phyloP scores from a whole-genome alignment of 371 early-diverging fungal species.

The Lichtheimia ramosa region DNA sequence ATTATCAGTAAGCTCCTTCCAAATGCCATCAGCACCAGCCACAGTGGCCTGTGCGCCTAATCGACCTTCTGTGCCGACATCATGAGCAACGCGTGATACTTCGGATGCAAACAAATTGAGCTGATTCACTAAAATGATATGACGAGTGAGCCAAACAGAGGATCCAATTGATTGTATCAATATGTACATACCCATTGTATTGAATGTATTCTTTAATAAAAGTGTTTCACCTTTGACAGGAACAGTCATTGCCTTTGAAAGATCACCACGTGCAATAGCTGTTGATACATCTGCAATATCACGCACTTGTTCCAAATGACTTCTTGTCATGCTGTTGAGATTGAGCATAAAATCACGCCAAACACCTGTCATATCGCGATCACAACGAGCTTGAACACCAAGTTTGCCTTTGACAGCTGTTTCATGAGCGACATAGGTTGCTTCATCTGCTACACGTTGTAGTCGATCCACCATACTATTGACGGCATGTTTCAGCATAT shows the following conservation, averaged over 20 bases:
- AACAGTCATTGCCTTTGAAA: conserved; percentile 59
- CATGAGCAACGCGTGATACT: conserved; percentile 53
- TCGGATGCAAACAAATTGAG: conserved; percentile 54
- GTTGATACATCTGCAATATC: conserved; percentile 67
- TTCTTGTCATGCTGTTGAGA: conserved; percentile 6
- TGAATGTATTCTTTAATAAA: conserved; percentile 70
- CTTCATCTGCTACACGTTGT: conserved; percentile 54
- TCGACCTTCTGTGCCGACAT: conserved; percentile 55
- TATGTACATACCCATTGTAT: conserved; percentile 72
- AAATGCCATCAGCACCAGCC: conserved; percentile 58
- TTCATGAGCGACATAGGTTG: conserved; percentile 60
- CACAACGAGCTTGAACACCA: neutral
- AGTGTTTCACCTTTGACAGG: conserved; percentile 67
- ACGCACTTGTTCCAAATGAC: conserved; percentile 32
- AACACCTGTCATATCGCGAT: neutral
- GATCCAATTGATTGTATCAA: neutral
- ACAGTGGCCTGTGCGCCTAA: conserved; percentile 49
- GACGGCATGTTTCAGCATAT: conserved; percentile 54
- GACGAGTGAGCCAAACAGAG: neutral
- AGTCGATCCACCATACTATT: conserved; percentile 68
- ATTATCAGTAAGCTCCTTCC: conserved; percentile 68
- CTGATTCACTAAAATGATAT: conserved; percentile 33
- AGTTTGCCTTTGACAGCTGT: conserved; percentile 46
- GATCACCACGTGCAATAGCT: conserved; percentile 69
- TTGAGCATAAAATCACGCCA: conserved; percentile 4